Conservation (phyloP, 2,329 filamentous ascomycete species). For the Mycogone perniciosa region DNA sequence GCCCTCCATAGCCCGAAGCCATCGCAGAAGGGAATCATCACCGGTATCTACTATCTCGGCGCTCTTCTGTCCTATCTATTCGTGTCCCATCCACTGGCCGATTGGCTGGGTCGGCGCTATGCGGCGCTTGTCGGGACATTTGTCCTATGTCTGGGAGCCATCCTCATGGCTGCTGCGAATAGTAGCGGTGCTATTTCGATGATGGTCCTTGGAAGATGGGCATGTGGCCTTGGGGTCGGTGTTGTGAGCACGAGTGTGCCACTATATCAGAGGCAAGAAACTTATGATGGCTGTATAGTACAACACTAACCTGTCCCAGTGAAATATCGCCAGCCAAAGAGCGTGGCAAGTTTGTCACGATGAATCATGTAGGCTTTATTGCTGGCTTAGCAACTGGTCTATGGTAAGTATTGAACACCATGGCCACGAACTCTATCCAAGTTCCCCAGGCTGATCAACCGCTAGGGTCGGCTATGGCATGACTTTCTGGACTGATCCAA, state of each 20-base stretch:
- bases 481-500: conserved; percentile 43
- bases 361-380: conserved; percentile 55
- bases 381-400: conserved; percentile 47
- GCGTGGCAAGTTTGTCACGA: conserved; percentile 49
- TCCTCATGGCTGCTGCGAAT: conserved; percentile 39
- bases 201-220: conserved; percentile 45
- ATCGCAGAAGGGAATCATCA: conserved; percentile 44
- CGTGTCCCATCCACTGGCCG: conserved; percentile 45
- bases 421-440: not conserved
- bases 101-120: conserved; percentile 44
- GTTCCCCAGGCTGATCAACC: not conserved
- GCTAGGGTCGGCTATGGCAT: conserved; percentile 50
- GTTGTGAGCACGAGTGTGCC: conserved; percentile 52
- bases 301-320: conserved; percentile 24
- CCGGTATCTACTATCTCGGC: conserved; percentile 52
- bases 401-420: conserved; percentile 34
- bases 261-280: conserved; percentile 46
- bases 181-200: conserved; percentile 36
- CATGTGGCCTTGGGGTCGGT: conserved; percentile 48
- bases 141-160: conserved; percentile 42
- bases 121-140: conserved; percentile 43
- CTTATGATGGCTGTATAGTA: not conserved
- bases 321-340: conserved; percentile 49
- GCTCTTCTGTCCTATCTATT: conserved; percentile 51
- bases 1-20: conserved; percentile 40